A percentile compares a stretch with the other conserved stretches of the same genome.
Conservation (phyloP, 768 basidiomycete genomes). For the Boletus coccyginus region DNA sequence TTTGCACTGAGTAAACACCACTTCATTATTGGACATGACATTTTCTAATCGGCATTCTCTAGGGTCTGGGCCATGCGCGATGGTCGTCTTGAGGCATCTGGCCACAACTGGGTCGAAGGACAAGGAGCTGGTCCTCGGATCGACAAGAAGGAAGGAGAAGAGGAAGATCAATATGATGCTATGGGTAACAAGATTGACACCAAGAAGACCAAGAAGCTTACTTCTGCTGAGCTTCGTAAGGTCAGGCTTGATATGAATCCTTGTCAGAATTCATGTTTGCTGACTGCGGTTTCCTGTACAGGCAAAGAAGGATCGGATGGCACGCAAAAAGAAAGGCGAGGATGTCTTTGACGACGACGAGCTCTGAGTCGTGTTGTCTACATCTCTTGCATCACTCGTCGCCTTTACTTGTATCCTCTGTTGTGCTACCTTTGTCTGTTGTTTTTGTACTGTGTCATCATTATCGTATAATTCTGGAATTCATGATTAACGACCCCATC, state of each 20-base stretch:
- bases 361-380: conserved; percentile 27
- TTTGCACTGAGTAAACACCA: conserved; percentile 73
- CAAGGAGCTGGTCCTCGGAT: conserved; percentile 94
- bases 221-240: conserved; percentile 82
- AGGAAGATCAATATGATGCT: conserved; percentile 90
- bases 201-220: conserved; percentile 86
- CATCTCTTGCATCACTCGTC: conserved; percentile 5
- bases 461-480: conserved; percentile 17
- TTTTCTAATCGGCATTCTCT: not conserved
- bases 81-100: conserved; percentile 93
- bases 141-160: conserved; percentile 90
- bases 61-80: conserved; percentile 99
- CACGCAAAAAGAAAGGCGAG: conserved; percentile 83
- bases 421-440: conserved; percentile 15
- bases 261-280: not conserved
- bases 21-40: not conserved
- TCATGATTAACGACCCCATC: not conserved
- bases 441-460: conserved; percentile 21
- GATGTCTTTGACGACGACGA: conserved; percentile 63
- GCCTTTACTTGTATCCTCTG: conserved; percentile 12
- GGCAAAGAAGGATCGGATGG: conserved; percentile 95
- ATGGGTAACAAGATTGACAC: conserved; percentile 95
- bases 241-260: conserved; percentile 29
- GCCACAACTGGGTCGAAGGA: conserved; percentile 99
- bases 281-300: conserved; percentile 15